Evolutionary conservation across 805 yeast genomes (phyloP).

Genomic region (Candida tallmaniae): DNA sequence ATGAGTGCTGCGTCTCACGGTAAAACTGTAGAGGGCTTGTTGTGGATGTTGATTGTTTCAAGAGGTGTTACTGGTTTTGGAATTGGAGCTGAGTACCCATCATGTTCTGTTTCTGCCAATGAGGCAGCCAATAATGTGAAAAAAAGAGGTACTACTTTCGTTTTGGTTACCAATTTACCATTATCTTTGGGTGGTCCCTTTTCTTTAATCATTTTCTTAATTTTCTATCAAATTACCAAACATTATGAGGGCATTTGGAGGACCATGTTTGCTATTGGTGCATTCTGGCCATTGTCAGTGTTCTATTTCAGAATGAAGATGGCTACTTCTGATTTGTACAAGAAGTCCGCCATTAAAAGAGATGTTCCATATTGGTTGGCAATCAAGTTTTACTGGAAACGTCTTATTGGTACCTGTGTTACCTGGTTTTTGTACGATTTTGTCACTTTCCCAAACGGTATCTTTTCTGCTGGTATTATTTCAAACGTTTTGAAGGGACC

Average conservation of each 20-base stretch:
- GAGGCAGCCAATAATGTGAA: conserved; percentile 66
- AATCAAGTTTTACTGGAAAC: conserved; percentile 61
- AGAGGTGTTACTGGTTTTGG: conserved; percentile 79
- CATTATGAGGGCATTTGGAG: conserved; percentile 60
- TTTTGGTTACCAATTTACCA: conserved; percentile 68
- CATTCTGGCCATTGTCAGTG: conserved; percentile 65
- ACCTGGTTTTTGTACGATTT: conserved; percentile 82
- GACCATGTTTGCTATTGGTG: conserved; percentile 60
- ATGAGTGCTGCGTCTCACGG: conserved; percentile 74
- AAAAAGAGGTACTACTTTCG: conserved; percentile 62
- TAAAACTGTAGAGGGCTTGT: conserved; percentile 52
- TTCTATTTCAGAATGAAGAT: conserved; percentile 69
- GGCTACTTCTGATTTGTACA: conserved; percentile 62
- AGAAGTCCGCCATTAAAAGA: conserved; percentile 57
- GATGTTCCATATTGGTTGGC: conserved; percentile 52
- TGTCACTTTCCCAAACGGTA: conserved; percentile 75
- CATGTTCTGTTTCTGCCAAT: conserved; percentile 62
- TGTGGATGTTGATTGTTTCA: conserved; percentile 71
- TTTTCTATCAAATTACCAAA: conserved; percentile 57
- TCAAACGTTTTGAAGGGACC: conserved; percentile 39
- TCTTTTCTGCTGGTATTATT: conserved; percentile 58
- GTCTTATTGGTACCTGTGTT: conserved; percentile 65
- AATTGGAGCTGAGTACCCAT: conserved; percentile 73
- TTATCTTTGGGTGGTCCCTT: conserved; percentile 77
- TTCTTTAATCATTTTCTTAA: conserved; percentile 60